A percentile compares a stretch with the other conserved stretches of the same genome.
These are phyloP conservation scores for Bipolaris oryzae DNA, from an alignment of 2,329 filamentous ascomycete genomes.

Conservation along the genomic window DNA sequence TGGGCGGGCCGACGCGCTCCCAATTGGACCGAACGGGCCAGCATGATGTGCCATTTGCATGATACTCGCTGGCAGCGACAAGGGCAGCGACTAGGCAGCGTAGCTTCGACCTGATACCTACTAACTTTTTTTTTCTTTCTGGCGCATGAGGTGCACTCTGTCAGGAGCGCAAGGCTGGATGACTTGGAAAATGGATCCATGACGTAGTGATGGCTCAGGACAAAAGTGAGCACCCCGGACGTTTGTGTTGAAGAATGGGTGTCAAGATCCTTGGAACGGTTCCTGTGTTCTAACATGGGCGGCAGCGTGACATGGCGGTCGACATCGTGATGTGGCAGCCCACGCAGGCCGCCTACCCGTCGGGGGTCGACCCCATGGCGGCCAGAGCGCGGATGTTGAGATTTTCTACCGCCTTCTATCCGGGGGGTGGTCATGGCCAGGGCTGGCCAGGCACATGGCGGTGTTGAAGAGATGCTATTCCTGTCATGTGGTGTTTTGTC, in stretches of 20 bases:
- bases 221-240: not conserved
- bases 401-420: conserved; percentile 16
- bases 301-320: conserved; percentile 15
- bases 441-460: conserved; percentile 8
- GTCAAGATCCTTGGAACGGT: not conserved
- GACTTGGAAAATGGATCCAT: conserved; percentile 5
- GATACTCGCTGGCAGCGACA: conserved; percentile 1
- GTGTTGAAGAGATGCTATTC: not conserved
- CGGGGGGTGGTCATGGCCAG: conserved; percentile 5
- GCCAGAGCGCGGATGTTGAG: conserved; percentile 17
- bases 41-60: not conserved
- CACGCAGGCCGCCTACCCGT: conserved; percentile 12
- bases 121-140: conserved; percentile 3
- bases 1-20: conserved; percentile 9
- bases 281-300: not conserved
- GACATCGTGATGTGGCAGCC: conserved; percentile 18
- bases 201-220: conserved; percentile 3
- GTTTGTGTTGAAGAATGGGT: not conserved
- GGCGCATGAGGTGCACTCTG: conserved; percentile 3
- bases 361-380: conserved; percentile 13
- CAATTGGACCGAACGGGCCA: conserved; percentile 1
- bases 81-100: not conserved
- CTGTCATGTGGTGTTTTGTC: conserved; percentile 9
- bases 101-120: not conserved
- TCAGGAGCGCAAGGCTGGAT: conserved; percentile 6